Base-by-base conservation (phyloP, 352 stramenopile genomes). In the Phytophthora chlamydospora region DNA sequence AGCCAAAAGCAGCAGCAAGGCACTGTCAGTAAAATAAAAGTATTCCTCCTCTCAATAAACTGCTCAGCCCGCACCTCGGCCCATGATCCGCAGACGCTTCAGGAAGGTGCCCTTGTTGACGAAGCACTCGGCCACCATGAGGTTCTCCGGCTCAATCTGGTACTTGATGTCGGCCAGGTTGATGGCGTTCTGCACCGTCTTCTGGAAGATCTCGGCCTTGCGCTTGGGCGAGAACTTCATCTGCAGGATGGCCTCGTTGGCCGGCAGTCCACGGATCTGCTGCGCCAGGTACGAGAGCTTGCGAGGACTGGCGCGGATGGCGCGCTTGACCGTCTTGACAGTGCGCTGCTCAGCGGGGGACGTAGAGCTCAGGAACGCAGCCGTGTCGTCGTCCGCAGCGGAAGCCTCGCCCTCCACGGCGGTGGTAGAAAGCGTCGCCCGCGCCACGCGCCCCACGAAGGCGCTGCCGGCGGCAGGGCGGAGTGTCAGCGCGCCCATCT, bases 81-180 rank as follows among this genome's bases (percentile, higher is more conserved):
- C 85, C 85, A 95, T 95, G 66, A 93, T 91, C 46, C 82, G 80
- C 55, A 93, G 58, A 49, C 85, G 85, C 78, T 95, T 95, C 31
- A 95, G 72, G 68, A 80, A 92, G 38, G 83, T 68, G 39, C 86
- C 86, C 63, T 93, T 93, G 73, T 91, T 93, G 41, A 95, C 84
- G 40, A 95, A 93, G 65, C 82, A 91, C 70, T 95, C 83, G 36
- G 83, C 70, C 33, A 95, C 71, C 73, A 91, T 81, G 47, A 95
- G 73, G 65, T 93, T 93, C 58, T 88, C 72, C 3, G 86, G 86
- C 58, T 95, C 84, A 64, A 95, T 91, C 72, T 91, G 80, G 74
- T 91, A 92, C 67, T 91, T 89, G 57, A 95, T 95, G 62, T 95
- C 86, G 12, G 86, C 86, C 53, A 95, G 56, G 73, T 95, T 95